These are phyloP conservation scores for Hygrophoropsis aurantiaca DNA, from an alignment of 768 basidiomycete genomes.

Conservation along the genomic window DNA sequence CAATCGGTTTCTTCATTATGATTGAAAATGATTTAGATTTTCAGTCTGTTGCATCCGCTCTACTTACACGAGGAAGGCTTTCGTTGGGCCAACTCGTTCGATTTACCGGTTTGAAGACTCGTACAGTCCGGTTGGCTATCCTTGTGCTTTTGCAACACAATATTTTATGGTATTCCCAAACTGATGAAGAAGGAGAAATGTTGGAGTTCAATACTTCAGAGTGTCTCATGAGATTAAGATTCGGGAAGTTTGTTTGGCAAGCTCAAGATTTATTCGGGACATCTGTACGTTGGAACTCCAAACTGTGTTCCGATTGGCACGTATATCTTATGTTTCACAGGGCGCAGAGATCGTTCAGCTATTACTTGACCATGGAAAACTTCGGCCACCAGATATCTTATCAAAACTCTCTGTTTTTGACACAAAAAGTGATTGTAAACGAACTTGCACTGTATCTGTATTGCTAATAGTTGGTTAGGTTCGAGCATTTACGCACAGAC, in stretches of 20 bases:
- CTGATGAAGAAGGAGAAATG: conserved; percentile 70
- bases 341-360: conserved; percentile 74
- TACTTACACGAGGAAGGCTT: conserved; percentile 85
- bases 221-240: conserved; percentile 78
- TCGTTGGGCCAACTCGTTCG: conserved; percentile 66
- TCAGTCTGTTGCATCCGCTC: conserved; percentile 70
- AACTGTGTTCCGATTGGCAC: not conserved
- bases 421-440: conserved; percentile 49
- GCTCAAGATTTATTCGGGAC: conserved; percentile 71
- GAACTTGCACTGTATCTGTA: conserved; percentile 11
- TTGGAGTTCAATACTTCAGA: conserved; percentile 83
- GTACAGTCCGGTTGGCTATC: conserved; percentile 66
- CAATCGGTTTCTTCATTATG: not conserved
- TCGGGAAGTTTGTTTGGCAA: conserved; percentile 78
- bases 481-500: conserved; percentile 53
- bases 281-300: conserved; percentile 49
- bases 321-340: conserved; percentile 36
- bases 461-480: conserved; percentile 26
- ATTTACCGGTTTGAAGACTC: conserved; percentile 65
- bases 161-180: conserved; percentile 79
- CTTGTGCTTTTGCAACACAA: conserved; percentile 90
- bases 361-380: conserved; percentile 83
- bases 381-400: conserved; percentile 72
- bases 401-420: conserved; percentile 50
- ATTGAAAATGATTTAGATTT: conserved; percentile 3